A percentile compares a stretch with the other conserved stretches of the same genome.
phyloP scores from a whole-genome alignment of 805 yeast species.

The Wickerhamomyces hampshirensis region DNA sequence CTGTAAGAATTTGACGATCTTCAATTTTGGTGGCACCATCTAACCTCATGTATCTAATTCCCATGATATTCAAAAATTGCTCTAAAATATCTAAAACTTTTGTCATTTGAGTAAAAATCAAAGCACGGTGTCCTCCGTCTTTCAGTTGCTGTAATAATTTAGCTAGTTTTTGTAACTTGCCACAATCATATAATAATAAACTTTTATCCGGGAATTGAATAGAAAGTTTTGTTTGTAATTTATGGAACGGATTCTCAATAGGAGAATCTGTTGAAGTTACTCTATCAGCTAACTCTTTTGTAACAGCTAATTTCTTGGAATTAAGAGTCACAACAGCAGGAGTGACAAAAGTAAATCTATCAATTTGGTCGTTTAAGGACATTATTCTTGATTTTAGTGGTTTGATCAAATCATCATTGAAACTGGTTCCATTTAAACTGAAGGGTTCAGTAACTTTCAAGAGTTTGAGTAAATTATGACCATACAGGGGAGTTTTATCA shows the following conservation, averaged over 20 bases:
- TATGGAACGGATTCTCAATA: constrained; percentile 58
- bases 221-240: constrained; percentile 77
- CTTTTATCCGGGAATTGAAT: constrained; percentile 97
- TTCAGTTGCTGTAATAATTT: constrained; percentile 68
- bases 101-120: constrained; percentile 98
- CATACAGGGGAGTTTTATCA: constrained; percentile 60
- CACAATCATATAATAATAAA: constrained; percentile 90
- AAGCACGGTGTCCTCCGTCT: constrained; percentile 86
- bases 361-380: constrained; percentile 47
- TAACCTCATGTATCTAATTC: constrained; percentile 87
- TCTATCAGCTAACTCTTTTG: constrained; percentile 30
- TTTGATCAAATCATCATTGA: constrained; percentile 31
- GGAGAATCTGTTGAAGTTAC: constrained; percentile 26
- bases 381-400: constrained; percentile 38
- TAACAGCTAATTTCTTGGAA: constrained; percentile 49
- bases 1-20: constrained; percentile 92
- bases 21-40: constrained; percentile 98
- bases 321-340: constrained; percentile 82
- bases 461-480: constrained; percentile 47
- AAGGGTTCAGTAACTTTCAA: constrained; percentile 33
- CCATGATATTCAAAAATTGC: constrained; percentile 89
- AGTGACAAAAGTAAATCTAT: constrained; percentile 79
- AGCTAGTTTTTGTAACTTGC: constrained; percentile 87
- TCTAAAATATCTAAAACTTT: constrained; percentile 91
- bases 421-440: constrained; percentile 6